These are phyloP conservation scores for Aspergillus sp. DNA, from an alignment of 2,329 filamentous ascomycete genomes.

Conservation along the genomic window DNA sequence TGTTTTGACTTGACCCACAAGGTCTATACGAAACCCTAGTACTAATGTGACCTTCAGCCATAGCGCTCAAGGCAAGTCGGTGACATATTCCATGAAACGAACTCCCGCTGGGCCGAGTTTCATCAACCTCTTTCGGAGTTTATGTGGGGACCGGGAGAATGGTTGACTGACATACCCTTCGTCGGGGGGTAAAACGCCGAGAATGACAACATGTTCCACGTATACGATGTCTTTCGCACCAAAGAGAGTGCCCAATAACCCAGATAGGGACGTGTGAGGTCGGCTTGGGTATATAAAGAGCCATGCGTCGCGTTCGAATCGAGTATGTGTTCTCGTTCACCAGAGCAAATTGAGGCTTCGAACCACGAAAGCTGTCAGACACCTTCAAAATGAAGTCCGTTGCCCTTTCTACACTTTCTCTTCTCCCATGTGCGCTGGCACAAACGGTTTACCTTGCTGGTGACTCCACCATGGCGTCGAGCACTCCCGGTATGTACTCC, in stretches of 20 bases:
- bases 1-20: neutral
- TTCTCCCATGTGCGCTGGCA: slow-evolving; percentile 25
- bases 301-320: neutral
- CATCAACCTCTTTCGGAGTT: neutral
- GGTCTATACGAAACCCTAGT: neutral
- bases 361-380: neutral
- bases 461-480: slow-evolving; percentile 37
- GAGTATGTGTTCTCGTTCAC: neutral
- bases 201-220: slow-evolving; percentile 4
- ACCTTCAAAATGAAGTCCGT: slow-evolving; percentile 22
- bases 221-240: neutral
- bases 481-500: slow-evolving; percentile 18
- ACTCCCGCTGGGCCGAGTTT: slow-evolving; percentile 3
- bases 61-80: neutral
- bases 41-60: neutral
- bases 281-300: neutral
- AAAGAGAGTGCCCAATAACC: neutral
- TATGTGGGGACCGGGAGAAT: neutral
- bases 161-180: neutral
- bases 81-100: neutral
- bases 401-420: slow-evolving; percentile 17
- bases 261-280: neutral
- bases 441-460: slow-evolving; percentile 33
- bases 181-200: slow-evolving; percentile 6
- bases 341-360: neutral